phyloP scores from a whole-genome alignment of 2,329 filamentous ascomycete genomes.

The Penicillium vulpinum region DNA sequence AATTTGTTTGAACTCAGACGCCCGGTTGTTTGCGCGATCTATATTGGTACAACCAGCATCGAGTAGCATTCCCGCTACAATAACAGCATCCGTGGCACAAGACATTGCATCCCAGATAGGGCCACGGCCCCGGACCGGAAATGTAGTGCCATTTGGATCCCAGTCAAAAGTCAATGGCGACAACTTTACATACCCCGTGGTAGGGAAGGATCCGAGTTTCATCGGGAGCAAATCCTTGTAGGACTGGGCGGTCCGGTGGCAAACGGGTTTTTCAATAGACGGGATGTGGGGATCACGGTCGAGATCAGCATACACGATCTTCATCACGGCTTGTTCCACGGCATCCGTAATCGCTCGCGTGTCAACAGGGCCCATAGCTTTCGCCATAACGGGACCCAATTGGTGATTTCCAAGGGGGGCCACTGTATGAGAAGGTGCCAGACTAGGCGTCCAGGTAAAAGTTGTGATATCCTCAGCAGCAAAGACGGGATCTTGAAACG shows the following conservation, averaged over 20 bases:
- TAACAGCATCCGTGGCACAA: slow-evolving; percentile 32
- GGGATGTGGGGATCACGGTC: slow-evolving; percentile 30
- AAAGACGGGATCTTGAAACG: slow-evolving; percentile 1
- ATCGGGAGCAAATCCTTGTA: slow-evolving; percentile 19
- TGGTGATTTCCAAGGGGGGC: background rate
- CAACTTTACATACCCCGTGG: slow-evolving; percentile 21
- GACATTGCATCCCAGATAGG: slow-evolving; percentile 29
- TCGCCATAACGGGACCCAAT: background rate
- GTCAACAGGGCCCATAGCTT: background rate
- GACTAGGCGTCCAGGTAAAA: slow-evolving; percentile 1
- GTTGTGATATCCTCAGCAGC: background rate
- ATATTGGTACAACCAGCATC: slow-evolving; percentile 37
- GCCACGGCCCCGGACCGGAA: slow-evolving; percentile 33
- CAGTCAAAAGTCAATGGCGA: slow-evolving; percentile 12
- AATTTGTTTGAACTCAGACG: slow-evolving; percentile 11
- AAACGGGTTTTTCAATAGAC: slow-evolving; percentile 4
- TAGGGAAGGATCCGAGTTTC: slow-evolving; percentile 17
- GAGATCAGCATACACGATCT: slow-evolving; percentile 30
- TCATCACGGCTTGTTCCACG: slow-evolving; percentile 29
- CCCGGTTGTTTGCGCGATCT: slow-evolving; percentile 27
- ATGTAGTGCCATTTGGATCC: slow-evolving; percentile 20
- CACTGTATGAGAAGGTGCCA: background rate
- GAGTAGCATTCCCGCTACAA: slow-evolving; percentile 39
- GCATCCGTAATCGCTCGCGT: slow-evolving; percentile 15
- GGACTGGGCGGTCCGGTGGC: slow-evolving; percentile 14